Base-by-base conservation (phyloP, 176 grass and related monocot genomes). In the Aegilops tauschii region DNA sequence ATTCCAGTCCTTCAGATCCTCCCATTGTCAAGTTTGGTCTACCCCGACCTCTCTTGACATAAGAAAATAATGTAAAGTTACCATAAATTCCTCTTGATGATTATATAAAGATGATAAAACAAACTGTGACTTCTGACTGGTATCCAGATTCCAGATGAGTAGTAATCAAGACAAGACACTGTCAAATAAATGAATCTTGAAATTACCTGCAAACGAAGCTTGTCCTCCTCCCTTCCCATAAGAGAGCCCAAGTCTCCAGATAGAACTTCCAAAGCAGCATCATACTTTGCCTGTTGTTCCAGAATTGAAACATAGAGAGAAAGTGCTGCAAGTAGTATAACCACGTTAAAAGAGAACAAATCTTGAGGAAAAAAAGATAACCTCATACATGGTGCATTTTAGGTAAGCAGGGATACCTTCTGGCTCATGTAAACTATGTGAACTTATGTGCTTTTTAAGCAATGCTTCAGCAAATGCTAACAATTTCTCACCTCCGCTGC, bases 281-380 rank as follows among this genome's bases (percentile, higher is more conserved):
- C 97, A 87, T 90, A 99, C 72, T 99, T 99, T 78, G 77, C 73
- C 87, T 99, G 94, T 80, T 99, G 92, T 90, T 99, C 97, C 87
- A 99, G 80, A 83, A 99, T 89, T 89, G 97, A 94, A 87, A 99
- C 80, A 71, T 94, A 97, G 54, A 99, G 85, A 45, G 86, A 45
- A 7, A 99, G 90, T 42, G 97, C 97, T 99, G 90, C 88, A 85
- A 34, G 80, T 68, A 75, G 21, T 58, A 31, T 75, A 87, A 73
- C 73, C 6, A 76, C 61, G 70, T 94, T 50, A 90, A 31, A 54
- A 85, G 54, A 86, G 52, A 37, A 81, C 76, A 86, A n/a, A 12
- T 49, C 5, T 47, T 83, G 14, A 9, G 45, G 10, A 3, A 2
- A 52, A 75, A 25, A 70, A 78, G 54, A 50, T 23, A 88, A 54